These are phyloP conservation scores for Pisolithus thermaeus DNA, from an alignment of 1,284 basidiomycete species.

Conservation along the genomic window DNA sequence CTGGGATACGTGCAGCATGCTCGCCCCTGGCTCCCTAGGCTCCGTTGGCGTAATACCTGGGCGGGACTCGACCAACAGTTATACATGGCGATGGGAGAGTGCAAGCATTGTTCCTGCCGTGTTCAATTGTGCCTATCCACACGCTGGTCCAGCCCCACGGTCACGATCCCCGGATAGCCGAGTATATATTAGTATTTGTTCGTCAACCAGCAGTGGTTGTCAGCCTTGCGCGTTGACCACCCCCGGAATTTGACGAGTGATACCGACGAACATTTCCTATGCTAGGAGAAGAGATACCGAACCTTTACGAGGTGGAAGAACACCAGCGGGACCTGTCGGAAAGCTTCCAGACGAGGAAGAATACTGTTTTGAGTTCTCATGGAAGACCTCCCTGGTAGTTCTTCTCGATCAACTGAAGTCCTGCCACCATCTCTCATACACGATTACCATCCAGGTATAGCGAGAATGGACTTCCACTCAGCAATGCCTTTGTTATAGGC, in stretches of 20 bases:
- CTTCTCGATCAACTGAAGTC: conserved; percentile 9
- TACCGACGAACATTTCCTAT: conserved; percentile 10
- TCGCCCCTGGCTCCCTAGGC: no score
- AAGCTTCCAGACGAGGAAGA: conserved; percentile 45
- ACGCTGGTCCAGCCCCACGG: no score
- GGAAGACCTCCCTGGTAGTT: conserved; percentile 74
- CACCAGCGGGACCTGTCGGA: conserved; percentile 12
- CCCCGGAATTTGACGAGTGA: not conserved
- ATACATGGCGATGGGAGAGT: no score
- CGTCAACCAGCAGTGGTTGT: not conserved
- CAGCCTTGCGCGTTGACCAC: no score
- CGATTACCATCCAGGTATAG: conserved; percentile 52
- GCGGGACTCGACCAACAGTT: no score
- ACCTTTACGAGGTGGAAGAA: conserved; percentile 19
- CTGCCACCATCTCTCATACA: conserved; percentile 8
- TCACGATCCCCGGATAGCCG: conserved; percentile 18
- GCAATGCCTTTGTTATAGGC: conserved; percentile 86
- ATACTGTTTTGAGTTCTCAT: conserved; percentile 78
- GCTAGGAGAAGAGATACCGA: conserved; percentile 24
- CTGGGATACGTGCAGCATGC: no score
- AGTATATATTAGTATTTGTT: conserved; percentile 24
- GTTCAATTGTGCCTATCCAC: no score
- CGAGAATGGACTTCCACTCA: conserved; percentile 61
- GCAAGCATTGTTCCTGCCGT: no score
- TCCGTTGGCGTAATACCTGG: no score